Conservation (phyloP, 371 early-diverging fungal genomes). For the Saksenaea oblongispora region DNA sequence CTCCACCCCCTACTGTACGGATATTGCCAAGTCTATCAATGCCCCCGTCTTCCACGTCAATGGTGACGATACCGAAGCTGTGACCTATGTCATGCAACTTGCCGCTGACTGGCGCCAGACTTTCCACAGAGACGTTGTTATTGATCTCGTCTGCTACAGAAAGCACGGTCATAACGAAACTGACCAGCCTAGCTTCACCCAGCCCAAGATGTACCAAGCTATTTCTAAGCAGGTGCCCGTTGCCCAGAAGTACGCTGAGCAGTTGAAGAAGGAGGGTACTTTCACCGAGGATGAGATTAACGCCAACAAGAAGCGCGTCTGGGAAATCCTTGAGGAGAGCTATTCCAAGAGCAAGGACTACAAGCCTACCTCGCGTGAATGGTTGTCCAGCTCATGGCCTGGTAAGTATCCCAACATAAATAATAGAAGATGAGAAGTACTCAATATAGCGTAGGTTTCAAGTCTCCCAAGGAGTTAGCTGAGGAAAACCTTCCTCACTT, state of each 20-base stretch:
- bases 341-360: constrained; percentile 89
- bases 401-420: constrained; percentile 33
- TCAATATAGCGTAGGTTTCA: constrained; percentile 36
- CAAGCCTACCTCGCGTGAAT: constrained; percentile 86
- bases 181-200: constrained; percentile 98
- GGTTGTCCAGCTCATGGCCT: constrained; percentile 94
- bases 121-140: constrained; percentile 94
- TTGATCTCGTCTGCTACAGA: constrained; percentile 97
- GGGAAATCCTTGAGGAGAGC: constrained; percentile 89
- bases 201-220: constrained; percentile 95
- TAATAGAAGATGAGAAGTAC: background rate
- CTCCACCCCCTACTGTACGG: constrained; percentile 96
- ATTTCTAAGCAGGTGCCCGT: constrained; percentile 85
- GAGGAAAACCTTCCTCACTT: constrained; percentile 66
- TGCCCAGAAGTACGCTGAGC: constrained; percentile 79
- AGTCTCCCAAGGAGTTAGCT: constrained; percentile 84
- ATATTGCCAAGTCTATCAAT: constrained; percentile 94
- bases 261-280: constrained; percentile 83
- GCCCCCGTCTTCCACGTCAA: constrained; percentile 98
- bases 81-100: constrained; percentile 89
- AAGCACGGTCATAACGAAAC: constrained; percentile 98
- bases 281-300: constrained; percentile 82
- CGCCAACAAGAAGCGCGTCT: constrained; percentile 86
- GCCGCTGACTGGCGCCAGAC: constrained; percentile 95
- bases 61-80: constrained; percentile 96